phyloP scores from a whole-genome alignment of 345 rosid species.

The Geranium brycei region DNA sequence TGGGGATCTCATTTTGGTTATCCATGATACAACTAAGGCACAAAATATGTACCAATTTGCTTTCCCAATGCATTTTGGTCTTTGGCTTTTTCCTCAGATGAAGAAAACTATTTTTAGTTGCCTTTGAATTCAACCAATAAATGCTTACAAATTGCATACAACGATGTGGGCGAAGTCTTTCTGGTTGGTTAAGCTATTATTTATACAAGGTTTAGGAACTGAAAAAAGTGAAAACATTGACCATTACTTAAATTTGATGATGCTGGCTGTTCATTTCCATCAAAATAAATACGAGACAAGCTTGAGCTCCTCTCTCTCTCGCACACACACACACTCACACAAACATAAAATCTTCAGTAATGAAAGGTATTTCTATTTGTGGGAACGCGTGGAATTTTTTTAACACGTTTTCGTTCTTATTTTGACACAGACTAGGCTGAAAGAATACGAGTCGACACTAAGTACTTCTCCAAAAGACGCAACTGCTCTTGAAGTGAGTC shows the following conservation, averaged over 20 bases:
- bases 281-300: background rate
- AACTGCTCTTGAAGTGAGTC: constrained; percentile 73
- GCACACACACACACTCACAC: background rate
- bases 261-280: too few relatives aligned
- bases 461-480: constrained; percentile 50
- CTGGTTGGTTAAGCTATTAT: too few relatives aligned
- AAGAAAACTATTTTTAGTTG: too few relatives aligned
- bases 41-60: background rate
- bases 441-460: constrained; percentile 55
- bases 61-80: background rate
- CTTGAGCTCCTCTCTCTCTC: background rate
- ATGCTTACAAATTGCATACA: too few relatives aligned
- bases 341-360: background rate
- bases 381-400: background rate
- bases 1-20: background rate
- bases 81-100: background rate
- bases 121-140: too few relatives aligned
- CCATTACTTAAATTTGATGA: too few relatives aligned
- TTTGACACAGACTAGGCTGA: constrained; percentile 56
- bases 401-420: constrained; percentile 4
- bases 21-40: background rate
- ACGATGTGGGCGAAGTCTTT: too few relatives aligned
- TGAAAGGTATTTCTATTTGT: background rate
- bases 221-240: too few relatives aligned
- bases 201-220: too few relatives aligned